These are phyloP conservation scores for Sclerospora graminicola DNA, from an alignment of 352 stramenopile genomes.

Conservation along the genomic window DNA sequence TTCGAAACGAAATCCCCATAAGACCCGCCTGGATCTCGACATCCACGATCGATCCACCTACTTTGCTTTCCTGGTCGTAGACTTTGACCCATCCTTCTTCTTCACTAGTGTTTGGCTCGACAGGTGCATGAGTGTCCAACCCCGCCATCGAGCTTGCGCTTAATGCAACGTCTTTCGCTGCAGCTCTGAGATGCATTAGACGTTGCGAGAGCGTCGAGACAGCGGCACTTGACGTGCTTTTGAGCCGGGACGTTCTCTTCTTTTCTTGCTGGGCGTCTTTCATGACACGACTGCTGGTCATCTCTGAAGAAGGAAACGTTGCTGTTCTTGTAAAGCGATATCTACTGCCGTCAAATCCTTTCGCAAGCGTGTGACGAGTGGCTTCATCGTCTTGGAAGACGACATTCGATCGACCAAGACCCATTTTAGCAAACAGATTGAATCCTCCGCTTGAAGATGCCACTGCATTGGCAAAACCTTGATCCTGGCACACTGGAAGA, in stretches of 20 bases:
- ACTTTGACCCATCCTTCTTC: constrained; percentile 76
- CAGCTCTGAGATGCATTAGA: constrained; percentile 52
- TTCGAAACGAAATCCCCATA: constrained; percentile 61
- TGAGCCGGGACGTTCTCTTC: constrained; percentile 14
- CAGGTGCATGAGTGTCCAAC: constrained; percentile 10
- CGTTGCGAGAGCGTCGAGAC: constrained; percentile 44
- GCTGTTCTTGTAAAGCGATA: not conserved
- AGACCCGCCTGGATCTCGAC: constrained; percentile 40
- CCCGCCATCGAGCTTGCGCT: constrained; percentile 13
- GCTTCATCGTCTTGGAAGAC: constrained; percentile 27
- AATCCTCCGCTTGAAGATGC: constrained; percentile 20
- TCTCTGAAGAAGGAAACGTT: constrained; percentile 3
- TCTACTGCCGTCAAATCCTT: not conserved
- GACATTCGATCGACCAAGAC: constrained; percentile 24
- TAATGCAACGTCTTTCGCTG: constrained; percentile 47
- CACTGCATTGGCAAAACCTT: constrained; percentile 3
- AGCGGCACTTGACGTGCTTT: constrained; percentile 28
- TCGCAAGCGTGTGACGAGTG: constrained; percentile 1
- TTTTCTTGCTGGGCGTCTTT: not conserved
- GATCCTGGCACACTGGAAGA: not conserved
- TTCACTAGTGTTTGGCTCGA: constrained; percentile 16
- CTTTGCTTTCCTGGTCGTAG: constrained; percentile 35
- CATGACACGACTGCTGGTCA: constrained; percentile 2
- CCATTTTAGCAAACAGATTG: constrained; percentile 44
- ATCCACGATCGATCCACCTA: constrained; percentile 33